Evolutionary conservation across 2,329 filamentous ascomycete genomes (phyloP).

Genomic region (Sclerotinia spermophila): DNA sequence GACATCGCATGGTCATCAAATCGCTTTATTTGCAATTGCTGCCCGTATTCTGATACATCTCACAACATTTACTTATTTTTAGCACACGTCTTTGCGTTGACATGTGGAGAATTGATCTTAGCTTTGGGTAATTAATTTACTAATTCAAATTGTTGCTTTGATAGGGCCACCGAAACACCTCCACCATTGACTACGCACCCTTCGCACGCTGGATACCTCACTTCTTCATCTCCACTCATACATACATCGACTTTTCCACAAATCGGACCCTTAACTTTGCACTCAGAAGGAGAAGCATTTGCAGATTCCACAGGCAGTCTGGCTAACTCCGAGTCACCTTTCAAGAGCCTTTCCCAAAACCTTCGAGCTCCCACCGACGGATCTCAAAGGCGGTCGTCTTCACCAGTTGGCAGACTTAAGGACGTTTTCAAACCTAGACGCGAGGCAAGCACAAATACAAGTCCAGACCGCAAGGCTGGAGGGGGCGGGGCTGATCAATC

Average conservation of each 20-base stretch:
- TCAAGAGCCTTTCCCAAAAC: conserved; percentile 37
- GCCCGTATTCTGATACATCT: background rate
- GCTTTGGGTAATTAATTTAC: conserved; percentile 7
- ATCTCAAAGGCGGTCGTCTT: conserved; percentile 56
- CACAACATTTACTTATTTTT: background rate
- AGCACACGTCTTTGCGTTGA: conserved; percentile 5
- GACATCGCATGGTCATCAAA: background rate
- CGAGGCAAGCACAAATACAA: conserved; percentile 44
- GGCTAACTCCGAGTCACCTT: conserved; percentile 35
- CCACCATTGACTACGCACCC: conserved; percentile 54
- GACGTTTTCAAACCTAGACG: conserved; percentile 59
- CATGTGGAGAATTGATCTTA: conserved; percentile 14
- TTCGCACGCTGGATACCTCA: conserved; percentile 65
- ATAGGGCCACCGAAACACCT: conserved; percentile 17
- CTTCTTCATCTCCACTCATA: conserved; percentile 64
- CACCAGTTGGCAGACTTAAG: conserved; percentile 67
- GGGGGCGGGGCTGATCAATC: conserved; percentile 21
- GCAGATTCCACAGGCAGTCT: conserved; percentile 30
- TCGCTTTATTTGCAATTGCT: background rate
- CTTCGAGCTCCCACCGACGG: conserved; percentile 44
- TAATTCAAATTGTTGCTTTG: conserved; percentile 10
- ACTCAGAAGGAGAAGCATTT: conserved; percentile 37
- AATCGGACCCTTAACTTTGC: conserved; percentile 34
- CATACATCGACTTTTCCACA: conserved; percentile 53
- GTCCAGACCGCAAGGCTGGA: conserved; percentile 41